A percentile compares a stretch with the other conserved stretches of the same genome.
Conservation (phyloP, 352 stramenopile species). For the Phytophthora fragariaefolia region DNA sequence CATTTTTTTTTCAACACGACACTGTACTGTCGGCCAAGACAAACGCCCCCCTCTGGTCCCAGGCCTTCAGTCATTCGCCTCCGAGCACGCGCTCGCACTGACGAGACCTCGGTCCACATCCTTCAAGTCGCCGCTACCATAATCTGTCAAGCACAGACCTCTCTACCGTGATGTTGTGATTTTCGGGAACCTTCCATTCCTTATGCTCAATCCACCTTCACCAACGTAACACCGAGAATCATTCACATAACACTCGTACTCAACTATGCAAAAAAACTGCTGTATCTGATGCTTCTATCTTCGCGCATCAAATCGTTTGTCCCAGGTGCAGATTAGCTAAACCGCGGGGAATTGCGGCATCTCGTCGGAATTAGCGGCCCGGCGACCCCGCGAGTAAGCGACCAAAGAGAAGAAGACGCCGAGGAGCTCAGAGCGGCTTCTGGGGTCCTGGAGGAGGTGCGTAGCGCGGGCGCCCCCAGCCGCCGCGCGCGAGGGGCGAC, state of each 20-base stretch:
- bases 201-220: not conserved
- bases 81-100: constrained; percentile 6
- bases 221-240: too few species aligned
- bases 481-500: not conserved
- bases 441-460: constrained; percentile 41
- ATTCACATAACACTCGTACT: too few species aligned
- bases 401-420: constrained; percentile 41
- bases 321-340: constrained; percentile 6
- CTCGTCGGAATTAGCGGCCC: constrained; percentile 11
- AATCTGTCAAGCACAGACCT: constrained; percentile 1
- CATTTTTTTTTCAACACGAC: not conserved
- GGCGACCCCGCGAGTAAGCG: constrained; percentile 30
- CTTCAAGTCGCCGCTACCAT: constrained; percentile 17
- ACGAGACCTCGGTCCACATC: constrained; percentile 28
- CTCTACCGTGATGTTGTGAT: not conserved
- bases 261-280: not conserved
- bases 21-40: constrained; percentile 5
- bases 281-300: not conserved
- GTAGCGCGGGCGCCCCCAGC: constrained; percentile 23
- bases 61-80: not conserved
- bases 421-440: constrained; percentile 41
- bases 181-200: not conserved
- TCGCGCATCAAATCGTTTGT: not conserved
- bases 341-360: constrained; percentile 10
- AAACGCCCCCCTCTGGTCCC: constrained; percentile 1